Percentiles rank a stretch among this genome's conserved stretches.
These are phyloP conservation scores for Leptographium wingfieldii DNA, from an alignment of 2,329 filamentous ascomycete species.

Conservation along the genomic window DNA sequence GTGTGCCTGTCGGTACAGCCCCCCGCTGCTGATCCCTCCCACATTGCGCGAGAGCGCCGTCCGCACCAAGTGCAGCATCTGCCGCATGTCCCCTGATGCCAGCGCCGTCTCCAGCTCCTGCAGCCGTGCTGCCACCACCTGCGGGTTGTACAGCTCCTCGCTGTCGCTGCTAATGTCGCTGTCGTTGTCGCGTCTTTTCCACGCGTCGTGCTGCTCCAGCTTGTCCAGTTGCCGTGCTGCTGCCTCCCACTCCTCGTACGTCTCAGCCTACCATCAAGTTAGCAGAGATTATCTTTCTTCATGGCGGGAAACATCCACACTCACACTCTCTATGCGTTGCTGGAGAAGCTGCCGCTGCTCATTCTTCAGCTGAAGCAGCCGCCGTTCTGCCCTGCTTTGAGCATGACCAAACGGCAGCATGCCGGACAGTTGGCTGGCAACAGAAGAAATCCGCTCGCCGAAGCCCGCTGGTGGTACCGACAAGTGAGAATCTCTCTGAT, in stretches of 20 bases:
- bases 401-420: neutral
- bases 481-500: neutral
- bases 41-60: conserved; percentile 70
- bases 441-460: neutral
- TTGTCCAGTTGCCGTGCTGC: conserved; percentile 67
- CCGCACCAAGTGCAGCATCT: conserved; percentile 70
- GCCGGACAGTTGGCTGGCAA: conserved; percentile 2
- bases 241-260: conserved; percentile 58
- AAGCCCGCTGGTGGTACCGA: neutral
- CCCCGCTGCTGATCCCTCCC: conserved; percentile 73
- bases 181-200: conserved; percentile 50
- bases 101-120: conserved; percentile 63
- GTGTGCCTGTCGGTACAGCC: conserved; percentile 73
- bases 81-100: conserved; percentile 54
- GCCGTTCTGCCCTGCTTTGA: conserved; percentile 1
- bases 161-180: conserved; percentile 27
- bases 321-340: conserved; percentile 10
- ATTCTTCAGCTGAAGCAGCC: neutral
- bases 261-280: conserved; percentile 41
- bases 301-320: neutral
- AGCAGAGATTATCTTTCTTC: neutral
- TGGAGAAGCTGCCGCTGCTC: conserved; percentile 8
- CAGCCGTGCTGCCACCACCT: conserved; percentile 56
- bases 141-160: conserved; percentile 51
- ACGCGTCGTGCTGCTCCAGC: conserved; percentile 67